Base-by-base conservation (phyloP, 2,329 filamentous ascomycete genomes). In the Diatrype stigma region DNA sequence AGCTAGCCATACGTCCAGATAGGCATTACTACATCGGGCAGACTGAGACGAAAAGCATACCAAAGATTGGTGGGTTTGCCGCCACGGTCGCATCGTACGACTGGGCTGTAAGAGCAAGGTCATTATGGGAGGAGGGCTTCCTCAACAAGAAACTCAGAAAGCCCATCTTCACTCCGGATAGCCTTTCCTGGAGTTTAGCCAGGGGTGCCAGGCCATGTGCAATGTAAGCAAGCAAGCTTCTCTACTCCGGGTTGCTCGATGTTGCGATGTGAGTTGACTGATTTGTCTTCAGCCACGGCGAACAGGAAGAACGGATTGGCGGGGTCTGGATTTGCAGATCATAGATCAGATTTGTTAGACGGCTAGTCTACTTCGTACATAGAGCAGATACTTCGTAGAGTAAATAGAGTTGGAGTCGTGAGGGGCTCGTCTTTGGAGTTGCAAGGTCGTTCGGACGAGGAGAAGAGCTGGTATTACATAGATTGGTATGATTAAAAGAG, bases 11-110 rank as follows among this genome's bases (percentile, higher is more conserved):
- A 63, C n/a, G 56, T 47, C 51, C 47, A 49, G 51, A 46, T 51
- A 59, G 50, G 51, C 32, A 54, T 48, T 54, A 53, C 52, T 17
- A 50, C 21, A 52, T 58, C 55, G 50, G 55, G 56, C 42, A 42
- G 55, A 56, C 53, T 42, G 50, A 53, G 52, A 47, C 32, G 56
- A 49, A 50, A 47, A 19, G 44, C 58, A 56, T 69, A 70, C 68
- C 68, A 54, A 59, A 63, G 49, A 72, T 64, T 38, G 72, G 71
- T 48, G 71, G 64, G 21, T 65, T 60, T 32, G 62, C 60, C 8
- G 69, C 64, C n/a, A 67, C 60, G 4, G 68, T 67, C 45, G 64
- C 56, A 59, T 73, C 64, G 52, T 74, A 74, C 12, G 70, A 63
- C 46, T 68, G 65, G 10, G 62, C 63, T 51, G 68, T 68, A 46